Conservation (phyloP, 2,329 filamentous ascomycete species). For the Fusarium chuoi region DNA sequence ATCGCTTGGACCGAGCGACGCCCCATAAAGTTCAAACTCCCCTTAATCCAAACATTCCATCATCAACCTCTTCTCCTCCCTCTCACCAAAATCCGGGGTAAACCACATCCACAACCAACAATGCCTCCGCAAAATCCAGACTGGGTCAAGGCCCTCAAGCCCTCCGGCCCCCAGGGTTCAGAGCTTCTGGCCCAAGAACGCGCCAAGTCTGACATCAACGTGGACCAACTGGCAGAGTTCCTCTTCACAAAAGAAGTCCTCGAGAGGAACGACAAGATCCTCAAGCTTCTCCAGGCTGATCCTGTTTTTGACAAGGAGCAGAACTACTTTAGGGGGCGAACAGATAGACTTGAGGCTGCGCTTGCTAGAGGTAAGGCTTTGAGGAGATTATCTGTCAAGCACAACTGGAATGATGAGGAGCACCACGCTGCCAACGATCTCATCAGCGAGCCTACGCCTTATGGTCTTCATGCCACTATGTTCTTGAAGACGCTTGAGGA, state of each 20-base stretch:
- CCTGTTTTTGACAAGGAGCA: constrained; percentile 81
- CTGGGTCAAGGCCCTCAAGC: constrained; percentile 51
- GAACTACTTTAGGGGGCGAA: constrained; percentile 78
- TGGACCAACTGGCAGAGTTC: constrained; percentile 59
- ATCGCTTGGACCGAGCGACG: constrained; percentile 20
- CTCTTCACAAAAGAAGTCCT: constrained; percentile 75
- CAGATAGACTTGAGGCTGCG: constrained; percentile 74
- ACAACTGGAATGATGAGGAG: constrained; percentile 76
- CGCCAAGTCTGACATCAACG: constrained; percentile 71
- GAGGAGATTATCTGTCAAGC: constrained; percentile 71
- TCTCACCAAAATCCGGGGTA: neutral
- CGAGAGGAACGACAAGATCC: constrained; percentile 67
- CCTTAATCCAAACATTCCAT: constrained; percentile 1
- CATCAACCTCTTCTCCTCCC: neutral
- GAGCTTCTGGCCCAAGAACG: constrained; percentile 77
- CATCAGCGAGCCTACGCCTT: constrained; percentile 78
- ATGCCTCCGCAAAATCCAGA: constrained; percentile 47
- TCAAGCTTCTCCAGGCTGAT: constrained; percentile 73
- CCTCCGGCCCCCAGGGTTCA: constrained; percentile 71
- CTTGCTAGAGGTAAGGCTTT: constrained; percentile 77
- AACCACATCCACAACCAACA: neutral
- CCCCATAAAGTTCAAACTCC: constrained; percentile 22
- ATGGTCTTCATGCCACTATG: constrained; percentile 72
- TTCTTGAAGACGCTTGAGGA: constrained; percentile 69
- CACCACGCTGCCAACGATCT: constrained; percentile 72